Evolutionary conservation across 176 grass and related monocot genomes (phyloP).

Genomic region (Phyllostachys edulis): DNA sequence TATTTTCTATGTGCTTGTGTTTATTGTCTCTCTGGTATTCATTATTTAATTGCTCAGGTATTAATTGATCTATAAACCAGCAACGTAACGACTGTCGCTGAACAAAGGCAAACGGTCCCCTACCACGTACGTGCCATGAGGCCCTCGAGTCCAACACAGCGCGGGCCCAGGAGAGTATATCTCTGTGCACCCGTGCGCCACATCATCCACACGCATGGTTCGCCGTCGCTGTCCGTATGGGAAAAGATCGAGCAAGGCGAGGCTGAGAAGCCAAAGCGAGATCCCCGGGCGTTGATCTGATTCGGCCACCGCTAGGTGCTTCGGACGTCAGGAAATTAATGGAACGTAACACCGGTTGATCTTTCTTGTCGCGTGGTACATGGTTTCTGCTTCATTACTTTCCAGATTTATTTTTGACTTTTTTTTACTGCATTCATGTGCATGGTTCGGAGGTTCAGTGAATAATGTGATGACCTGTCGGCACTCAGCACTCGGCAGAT

Average conservation of each 20-base stretch:
- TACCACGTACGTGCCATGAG: neutral
- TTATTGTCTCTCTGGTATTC: too few relatives aligned
- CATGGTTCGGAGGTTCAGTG: neutral
- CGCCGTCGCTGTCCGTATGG: conserved; percentile 9
- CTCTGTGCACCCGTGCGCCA: neutral
- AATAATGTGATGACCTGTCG: neutral
- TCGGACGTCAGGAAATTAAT: neutral
- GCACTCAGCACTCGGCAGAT: neutral
- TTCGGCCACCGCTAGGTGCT: neutral
- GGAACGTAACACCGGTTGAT: neutral
- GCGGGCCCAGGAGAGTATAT: neutral
- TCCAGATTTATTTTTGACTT: neutral
- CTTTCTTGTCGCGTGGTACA: neutral
- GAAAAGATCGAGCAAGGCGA: neutral
- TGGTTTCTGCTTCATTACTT: neutral
- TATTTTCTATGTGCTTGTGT: too few relatives aligned
- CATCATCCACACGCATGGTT: neutral
- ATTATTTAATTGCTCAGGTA: too few relatives aligned
- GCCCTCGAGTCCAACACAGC: neutral
- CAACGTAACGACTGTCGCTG: too few relatives aligned
- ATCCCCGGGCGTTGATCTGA: neutral
- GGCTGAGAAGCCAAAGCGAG: neutral
- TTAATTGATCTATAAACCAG: too few relatives aligned
- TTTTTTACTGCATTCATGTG: neutral
- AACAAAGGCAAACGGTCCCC: neutral